phyloP scores from a whole-genome alignment of 83 land plant species.

The Isoetes engelmannii region DNA sequence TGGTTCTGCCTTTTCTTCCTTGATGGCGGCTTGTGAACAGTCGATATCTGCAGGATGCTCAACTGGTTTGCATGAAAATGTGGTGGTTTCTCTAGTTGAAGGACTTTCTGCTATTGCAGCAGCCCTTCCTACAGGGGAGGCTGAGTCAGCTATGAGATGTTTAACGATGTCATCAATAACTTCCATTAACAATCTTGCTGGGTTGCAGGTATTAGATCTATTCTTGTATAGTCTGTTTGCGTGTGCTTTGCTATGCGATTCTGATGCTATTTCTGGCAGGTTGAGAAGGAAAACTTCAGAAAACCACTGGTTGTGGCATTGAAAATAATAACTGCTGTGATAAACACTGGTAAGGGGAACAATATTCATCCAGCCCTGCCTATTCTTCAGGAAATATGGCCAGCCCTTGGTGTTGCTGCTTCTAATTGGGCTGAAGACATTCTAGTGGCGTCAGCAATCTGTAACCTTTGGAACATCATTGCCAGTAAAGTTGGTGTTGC shows the following conservation, averaged over 20 bases:
- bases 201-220: constrained; percentile 15
- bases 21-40: constrained; percentile 27
- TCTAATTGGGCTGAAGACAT: constrained; percentile 17
- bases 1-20: constrained; percentile 10
- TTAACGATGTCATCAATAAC: constrained; percentile 16
- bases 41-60: constrained; percentile 20
- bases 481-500: constrained; percentile 22
- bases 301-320: constrained; percentile 10
- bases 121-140: constrained; percentile 20
- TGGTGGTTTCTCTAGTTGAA: constrained; percentile 17
- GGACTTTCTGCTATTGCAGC: constrained; percentile 29
- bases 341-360: constrained; percentile 10
- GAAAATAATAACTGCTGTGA: constrained; percentile 15
- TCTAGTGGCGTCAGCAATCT: constrained; percentile 20
- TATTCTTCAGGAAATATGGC: constrained; percentile 26
- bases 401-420: constrained; percentile 11
- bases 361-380: constrained; percentile 17
- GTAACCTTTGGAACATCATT: constrained; percentile 24
- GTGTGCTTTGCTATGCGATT: not conserved
- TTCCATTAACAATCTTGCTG: constrained; percentile 16
- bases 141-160: constrained; percentile 8
- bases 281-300: not conserved
- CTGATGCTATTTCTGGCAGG: constrained; percentile 9
- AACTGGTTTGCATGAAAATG: constrained; percentile 9
- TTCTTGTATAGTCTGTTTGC: not conserved